Evolutionary conservation across 2,329 filamentous ascomycete genomes (phyloP).

Genomic region (Colletotrichum tofieldiae): DNA sequence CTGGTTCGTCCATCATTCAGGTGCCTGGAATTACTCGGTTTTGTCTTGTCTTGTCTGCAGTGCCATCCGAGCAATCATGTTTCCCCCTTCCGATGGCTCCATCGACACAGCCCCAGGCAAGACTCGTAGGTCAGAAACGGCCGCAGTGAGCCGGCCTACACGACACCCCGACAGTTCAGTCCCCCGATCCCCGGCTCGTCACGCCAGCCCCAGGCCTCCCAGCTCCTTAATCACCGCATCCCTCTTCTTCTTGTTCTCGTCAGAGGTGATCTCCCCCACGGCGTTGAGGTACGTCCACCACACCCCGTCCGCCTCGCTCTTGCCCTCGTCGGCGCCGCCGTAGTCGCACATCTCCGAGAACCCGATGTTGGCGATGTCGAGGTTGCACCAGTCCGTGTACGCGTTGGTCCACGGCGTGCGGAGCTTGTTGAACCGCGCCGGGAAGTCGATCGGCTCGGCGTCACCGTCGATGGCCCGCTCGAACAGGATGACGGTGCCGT

Average conservation of each 20-base stretch:
- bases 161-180: too few relatives aligned
- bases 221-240: slow-evolving; percentile 12
- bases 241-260: slow-evolving; percentile 5
- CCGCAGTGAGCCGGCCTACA: not conserved
- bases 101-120: not conserved
- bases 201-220: slow-evolving; percentile 1
- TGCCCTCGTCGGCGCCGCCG: not conserved
- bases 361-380: not conserved
- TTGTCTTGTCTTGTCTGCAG: not conserved
- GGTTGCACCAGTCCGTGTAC: slow-evolving; percentile 9
- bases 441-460: not conserved
- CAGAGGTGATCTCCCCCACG: not conserved
- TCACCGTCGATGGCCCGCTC: not conserved
- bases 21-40: not conserved
- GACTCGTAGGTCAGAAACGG: not conserved
- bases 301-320: slow-evolving; percentile 9
- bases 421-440: slow-evolving; percentile 11
- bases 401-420: slow-evolving; percentile 4
- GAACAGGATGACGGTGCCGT: not conserved
- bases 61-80: not conserved
- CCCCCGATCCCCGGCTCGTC: not conserved
- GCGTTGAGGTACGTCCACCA: slow-evolving; percentile 2
- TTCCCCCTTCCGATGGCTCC: not conserved
- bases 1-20: not conserved
- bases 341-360: slow-evolving; percentile 6